These are phyloP conservation scores for Cnidoscolus chayamansa DNA, from an alignment of 441 rosid genomes.

Conservation along the genomic window DNA sequence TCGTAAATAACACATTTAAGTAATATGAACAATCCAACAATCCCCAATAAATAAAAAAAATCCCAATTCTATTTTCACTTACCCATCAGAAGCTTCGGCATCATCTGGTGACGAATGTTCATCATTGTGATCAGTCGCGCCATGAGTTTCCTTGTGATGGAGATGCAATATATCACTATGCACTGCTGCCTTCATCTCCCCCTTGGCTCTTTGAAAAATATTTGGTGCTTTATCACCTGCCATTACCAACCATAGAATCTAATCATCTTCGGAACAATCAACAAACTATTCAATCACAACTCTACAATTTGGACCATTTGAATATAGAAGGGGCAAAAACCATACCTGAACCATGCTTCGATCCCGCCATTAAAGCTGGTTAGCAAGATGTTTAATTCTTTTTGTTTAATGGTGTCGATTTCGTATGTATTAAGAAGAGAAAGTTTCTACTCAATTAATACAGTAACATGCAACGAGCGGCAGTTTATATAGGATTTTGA, in stretches of 20 bases:
- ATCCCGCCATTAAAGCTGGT: constrained; percentile 15
- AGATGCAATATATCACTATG: constrained; percentile 15
- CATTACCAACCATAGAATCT: background rate
- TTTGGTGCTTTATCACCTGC: constrained; percentile 31
- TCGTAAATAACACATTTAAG: too few relatives aligned
- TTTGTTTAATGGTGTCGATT: background rate
- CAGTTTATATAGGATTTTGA: background rate
- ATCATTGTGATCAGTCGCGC: constrained; percentile 29
- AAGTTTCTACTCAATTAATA: background rate
- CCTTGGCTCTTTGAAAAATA: constrained; percentile 33
- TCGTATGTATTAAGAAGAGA: too few relatives aligned
- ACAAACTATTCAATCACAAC: background rate
- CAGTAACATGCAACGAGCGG: background rate
- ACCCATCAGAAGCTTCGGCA: constrained; percentile 39
- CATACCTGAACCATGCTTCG: constrained; percentile 5
- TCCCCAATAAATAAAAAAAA: background rate
- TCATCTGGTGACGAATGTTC: constrained; percentile 33
- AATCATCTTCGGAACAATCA: background rate
- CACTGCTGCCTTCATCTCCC: constrained; percentile 29
- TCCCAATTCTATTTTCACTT: too few relatives aligned
- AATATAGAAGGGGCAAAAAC: background rate
- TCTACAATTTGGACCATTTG: too few relatives aligned
- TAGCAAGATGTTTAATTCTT: background rate
- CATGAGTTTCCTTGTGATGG: constrained; percentile 38
- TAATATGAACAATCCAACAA: background rate